phyloP scores from a whole-genome alignment of 768 basidiomycete species.

The Boletellus ananiceps region DNA sequence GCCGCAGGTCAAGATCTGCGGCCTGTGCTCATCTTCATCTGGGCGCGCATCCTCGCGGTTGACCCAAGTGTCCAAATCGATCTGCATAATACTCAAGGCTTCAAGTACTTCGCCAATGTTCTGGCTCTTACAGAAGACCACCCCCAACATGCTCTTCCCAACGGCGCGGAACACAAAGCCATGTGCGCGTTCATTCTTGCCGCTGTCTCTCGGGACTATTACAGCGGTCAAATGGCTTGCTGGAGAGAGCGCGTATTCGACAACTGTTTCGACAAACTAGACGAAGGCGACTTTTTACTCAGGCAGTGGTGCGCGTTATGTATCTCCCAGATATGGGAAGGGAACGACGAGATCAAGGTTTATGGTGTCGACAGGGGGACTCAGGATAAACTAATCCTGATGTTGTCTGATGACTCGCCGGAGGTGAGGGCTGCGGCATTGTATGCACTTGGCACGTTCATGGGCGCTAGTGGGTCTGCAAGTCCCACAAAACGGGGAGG shows the following conservation, averaged over 20 bases:
- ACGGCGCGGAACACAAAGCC: slow-evolving; percentile 91
- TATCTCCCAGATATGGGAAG: slow-evolving; percentile 93
- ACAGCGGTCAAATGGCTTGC: slow-evolving; percentile 83
- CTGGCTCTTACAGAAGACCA: slow-evolving; percentile 64
- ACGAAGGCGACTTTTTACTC: slow-evolving; percentile 87
- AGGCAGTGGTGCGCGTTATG: slow-evolving; percentile 94
- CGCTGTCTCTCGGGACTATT: slow-evolving; percentile 84
- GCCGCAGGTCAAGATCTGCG: slow-evolving; percentile 94
- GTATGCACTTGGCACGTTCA: slow-evolving; percentile 88
- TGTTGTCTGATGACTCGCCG: slow-evolving; percentile 82
- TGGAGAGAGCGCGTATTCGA: slow-evolving; percentile 80
- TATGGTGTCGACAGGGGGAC: slow-evolving; percentile 74
- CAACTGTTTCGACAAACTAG: slow-evolving; percentile 76
- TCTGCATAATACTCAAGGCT: slow-evolving; percentile 74
- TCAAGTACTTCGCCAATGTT: slow-evolving; percentile 81
- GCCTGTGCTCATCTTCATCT: slow-evolving; percentile 97
- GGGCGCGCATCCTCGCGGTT: slow-evolving; percentile 97
- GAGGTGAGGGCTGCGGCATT: slow-evolving; percentile 91
- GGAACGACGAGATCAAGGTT: slow-evolving; percentile 84
- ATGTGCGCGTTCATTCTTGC: slow-evolving; percentile 98
- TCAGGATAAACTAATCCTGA: slow-evolving; percentile 74
- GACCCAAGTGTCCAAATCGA: slow-evolving; percentile 90
- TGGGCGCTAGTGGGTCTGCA: slow-evolving; percentile 83
- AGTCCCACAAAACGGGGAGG: slow-evolving; percentile 66
- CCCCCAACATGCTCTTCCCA: slow-evolving; percentile 61